Conservation (phyloP, 345 rosid species). For the Salix suchowensis region DNA sequence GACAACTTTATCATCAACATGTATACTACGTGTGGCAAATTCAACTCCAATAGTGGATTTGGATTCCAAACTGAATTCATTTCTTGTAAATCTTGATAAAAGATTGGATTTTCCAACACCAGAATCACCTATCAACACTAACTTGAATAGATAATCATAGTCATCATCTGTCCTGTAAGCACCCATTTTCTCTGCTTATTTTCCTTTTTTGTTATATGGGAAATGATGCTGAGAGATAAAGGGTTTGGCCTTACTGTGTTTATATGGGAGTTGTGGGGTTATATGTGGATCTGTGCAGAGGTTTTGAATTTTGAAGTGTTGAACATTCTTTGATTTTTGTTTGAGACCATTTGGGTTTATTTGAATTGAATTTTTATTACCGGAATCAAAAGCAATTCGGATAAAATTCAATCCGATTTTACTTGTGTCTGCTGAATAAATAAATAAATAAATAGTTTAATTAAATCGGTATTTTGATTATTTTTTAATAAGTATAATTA, state of each 20-base stretch:
- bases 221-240: background rate
- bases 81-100: constrained; percentile 22
- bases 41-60: constrained; percentile 30
- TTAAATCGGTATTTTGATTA: no score
- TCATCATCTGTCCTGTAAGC: constrained; percentile 27
- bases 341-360: background rate
- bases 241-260: background rate
- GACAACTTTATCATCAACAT: constrained; percentile 26
- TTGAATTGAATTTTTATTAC: no score
- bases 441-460: no score
- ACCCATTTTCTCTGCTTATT: constrained; percentile 5
- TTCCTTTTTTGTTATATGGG: no score
- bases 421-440: no score
- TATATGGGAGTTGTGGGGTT: background rate
- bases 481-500: no score
- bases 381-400: no score
- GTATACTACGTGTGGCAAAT: constrained; percentile 28
- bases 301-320: background rate
- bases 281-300: background rate
- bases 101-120: constrained; percentile 31
- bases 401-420: no score
- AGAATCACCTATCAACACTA: constrained; percentile 24
- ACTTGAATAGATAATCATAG: constrained; percentile 24
- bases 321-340: constrained; percentile 1
- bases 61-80: constrained; percentile 27